Conservation (phyloP, 2,329 filamentous ascomycete species). For the Eutypella sp. region DNA sequence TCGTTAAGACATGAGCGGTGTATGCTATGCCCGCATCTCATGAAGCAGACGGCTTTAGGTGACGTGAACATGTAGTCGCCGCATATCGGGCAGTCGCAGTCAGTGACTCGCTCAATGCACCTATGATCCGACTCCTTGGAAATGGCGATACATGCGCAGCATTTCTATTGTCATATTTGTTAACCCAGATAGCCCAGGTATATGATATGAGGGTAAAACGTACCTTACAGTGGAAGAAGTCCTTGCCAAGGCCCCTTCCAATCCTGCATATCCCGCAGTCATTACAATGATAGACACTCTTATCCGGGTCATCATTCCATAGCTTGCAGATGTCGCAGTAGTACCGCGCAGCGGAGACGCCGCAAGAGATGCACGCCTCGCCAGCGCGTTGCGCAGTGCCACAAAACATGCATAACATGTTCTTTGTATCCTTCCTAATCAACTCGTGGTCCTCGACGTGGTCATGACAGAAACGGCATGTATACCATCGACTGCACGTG, state of each 20-base stretch:
- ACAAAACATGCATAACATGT: conserved; percentile 98
- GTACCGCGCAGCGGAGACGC: conserved; percentile 74
- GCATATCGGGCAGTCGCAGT: conserved; percentile 95
- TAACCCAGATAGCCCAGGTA: conserved; percentile 1
- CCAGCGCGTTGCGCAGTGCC: conserved; percentile 76
- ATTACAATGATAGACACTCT: conserved; percentile 91
- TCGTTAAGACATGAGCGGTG: conserved; percentile 85
- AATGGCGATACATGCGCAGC: conserved; percentile 91
- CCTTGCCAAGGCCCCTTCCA: conserved; percentile 86
- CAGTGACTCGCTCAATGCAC: conserved; percentile 89
- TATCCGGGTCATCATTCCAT: conserved; percentile 89
- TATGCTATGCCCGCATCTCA: conserved; percentile 94
- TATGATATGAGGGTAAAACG: conserved; percentile 13
- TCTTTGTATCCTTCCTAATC: conserved; percentile 75
- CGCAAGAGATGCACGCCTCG: conserved; percentile 74
- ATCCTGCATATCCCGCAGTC: conserved; percentile 95
- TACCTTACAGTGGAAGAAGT: conserved; percentile 98
- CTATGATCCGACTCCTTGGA: conserved; percentile 79
- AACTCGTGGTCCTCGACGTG: conserved; percentile 72
- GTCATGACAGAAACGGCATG: conserved; percentile 93
- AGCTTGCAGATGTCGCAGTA: conserved; percentile 94
- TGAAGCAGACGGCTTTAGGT: conserved; percentile 80
- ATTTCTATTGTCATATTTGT: conserved; percentile 52
- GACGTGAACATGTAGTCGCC: conserved; percentile 96
- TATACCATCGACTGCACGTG: conserved; percentile 86